phyloP scores from a whole-genome alignment of 2,329 filamentous ascomycete species.

The Xylaria sp. region DNA sequence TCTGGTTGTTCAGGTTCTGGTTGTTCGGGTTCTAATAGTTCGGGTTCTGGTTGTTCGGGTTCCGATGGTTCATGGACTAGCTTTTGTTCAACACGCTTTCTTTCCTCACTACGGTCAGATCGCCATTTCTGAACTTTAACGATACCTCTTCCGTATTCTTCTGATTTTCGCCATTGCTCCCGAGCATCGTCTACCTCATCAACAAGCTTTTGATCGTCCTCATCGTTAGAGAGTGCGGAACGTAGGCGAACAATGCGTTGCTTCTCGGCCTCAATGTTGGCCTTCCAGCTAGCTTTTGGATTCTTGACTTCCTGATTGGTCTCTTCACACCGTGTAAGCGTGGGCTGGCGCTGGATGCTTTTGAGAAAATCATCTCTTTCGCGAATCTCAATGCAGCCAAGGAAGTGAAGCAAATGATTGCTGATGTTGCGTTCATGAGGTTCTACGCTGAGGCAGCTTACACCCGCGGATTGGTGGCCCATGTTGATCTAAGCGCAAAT shows the following conservation, averaged over 20 bases:
- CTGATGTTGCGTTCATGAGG: conserved; percentile 29
- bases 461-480: neutral
- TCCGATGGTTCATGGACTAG: no score
- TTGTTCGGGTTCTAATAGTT: no score
- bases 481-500: neutral
- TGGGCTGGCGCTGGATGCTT: neutral
- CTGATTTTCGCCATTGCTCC: conserved; percentile 1
- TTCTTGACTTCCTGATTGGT: neutral
- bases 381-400: conserved; percentile 33
- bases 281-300: conserved; percentile 25
- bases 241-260: conserved; percentile 32
- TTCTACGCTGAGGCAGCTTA: conserved; percentile 28
- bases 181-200: conserved; percentile 11
- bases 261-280: conserved; percentile 27
- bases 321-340: neutral
- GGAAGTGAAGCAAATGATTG: conserved; percentile 35
- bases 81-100: no score
- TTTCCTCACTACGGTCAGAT: no score
- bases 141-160: neutral
- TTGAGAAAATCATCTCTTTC: conserved; percentile 27
- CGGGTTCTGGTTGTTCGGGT: no score
- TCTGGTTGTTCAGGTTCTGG: neutral
- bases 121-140: neutral
- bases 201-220: conserved; percentile 28
- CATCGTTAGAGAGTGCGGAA: conserved; percentile 14